phyloP scores from a whole-genome alignment of 768 basidiomycete genomes.

The Lentinula sp. region DNA sequence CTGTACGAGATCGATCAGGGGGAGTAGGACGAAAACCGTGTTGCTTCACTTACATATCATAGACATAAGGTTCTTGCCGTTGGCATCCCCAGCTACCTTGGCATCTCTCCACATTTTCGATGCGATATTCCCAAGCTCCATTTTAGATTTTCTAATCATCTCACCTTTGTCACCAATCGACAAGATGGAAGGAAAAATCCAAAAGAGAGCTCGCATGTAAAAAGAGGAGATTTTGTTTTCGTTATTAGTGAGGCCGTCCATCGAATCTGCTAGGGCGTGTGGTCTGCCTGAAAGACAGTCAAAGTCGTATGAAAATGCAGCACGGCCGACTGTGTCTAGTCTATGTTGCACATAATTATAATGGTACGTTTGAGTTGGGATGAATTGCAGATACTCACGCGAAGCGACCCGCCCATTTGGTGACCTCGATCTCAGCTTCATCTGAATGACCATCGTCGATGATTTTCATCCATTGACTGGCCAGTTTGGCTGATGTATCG shows the following conservation, averaged over 20 bases:
- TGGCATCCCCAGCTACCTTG: slow-evolving; percentile 34
- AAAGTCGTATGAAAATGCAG: slow-evolving; percentile 63
- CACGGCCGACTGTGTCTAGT: slow-evolving; percentile 52
- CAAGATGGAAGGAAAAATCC: slow-evolving; percentile 51
- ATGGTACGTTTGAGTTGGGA: neutral
- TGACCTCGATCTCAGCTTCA: slow-evolving; percentile 46
- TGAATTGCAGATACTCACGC: slow-evolving; percentile 32
- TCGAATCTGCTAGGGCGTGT: slow-evolving; percentile 41
- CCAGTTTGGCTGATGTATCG: slow-evolving; percentile 48
- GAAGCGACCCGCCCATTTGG: slow-evolving; percentile 54
- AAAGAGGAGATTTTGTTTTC: slow-evolving; percentile 52
- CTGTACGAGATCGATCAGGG: slow-evolving; percentile 14
- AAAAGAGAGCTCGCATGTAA: slow-evolving; percentile 60
- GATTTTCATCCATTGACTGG: slow-evolving; percentile 40
- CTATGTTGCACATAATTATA: slow-evolving; percentile 18
- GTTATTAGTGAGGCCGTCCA: slow-evolving; percentile 57
- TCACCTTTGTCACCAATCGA: slow-evolving; percentile 51
- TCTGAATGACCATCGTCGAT: slow-evolving; percentile 34
- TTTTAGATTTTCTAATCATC: slow-evolving; percentile 48
- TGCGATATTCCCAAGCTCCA: slow-evolving; percentile 47
- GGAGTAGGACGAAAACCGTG: neutral
- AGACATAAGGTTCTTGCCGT: slow-evolving; percentile 45
- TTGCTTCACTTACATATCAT: slow-evolving; percentile 38
- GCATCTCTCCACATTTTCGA: slow-evolving; percentile 50
- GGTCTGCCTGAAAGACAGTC: slow-evolving; percentile 44